Evolutionary conservation across 768 basidiomycete species (phyloP), one percentile per base, ranked within the genome.

Genomic region (Agrocybe pediades): DNA sequence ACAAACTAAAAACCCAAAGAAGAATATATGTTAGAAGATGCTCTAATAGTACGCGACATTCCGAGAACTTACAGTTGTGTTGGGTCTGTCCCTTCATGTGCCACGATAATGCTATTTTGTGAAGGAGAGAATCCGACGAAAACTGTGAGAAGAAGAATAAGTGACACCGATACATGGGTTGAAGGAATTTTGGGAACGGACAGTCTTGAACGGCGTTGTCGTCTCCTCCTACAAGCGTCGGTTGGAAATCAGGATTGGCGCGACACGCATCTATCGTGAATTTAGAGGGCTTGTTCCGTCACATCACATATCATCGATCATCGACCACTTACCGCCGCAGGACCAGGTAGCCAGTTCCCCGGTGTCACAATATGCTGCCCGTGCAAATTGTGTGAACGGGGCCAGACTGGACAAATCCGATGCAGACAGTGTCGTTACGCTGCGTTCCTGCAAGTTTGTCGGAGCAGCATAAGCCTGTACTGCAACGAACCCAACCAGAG

Each of bases 71-170:
- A 84, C 84, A 86, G 59, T 53, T 80, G 63, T 0, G 69, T 75
- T 6, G 83, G 80, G 54, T 86, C 80, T 5, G 85, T 86, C 15
- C 85, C 85, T 61, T 86, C 73, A 57, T 85, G 84, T 1, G 78
- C 79, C 7, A 86, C 81, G n/a, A 86, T 74, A 30, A 85, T 74
- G 2, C 81, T 71, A 51, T 77, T 71, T 54, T 78, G 66, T 6
- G 68, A 56, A 1, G 78, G 77, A 73, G 80, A 84, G 58, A 78
- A 83, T 6, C 85, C 84, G 17, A 85, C 82, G 58, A 76, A 84
- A 58, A 70, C 82, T 84, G 9, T 39, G 26, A 52, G 23, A 19
- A 16, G 2, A 26, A 11, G 29, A 21, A 19, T 9, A 6, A 16
- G 20, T 29, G 13, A n/a, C n/a, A n/a, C n/a, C n/a, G n/a, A n/a